Evolutionary conservation across 441 rosid species (phyloP), one percentile per base, ranked within the genome.

Genomic region (Adansonia rubrostipa): DNA sequence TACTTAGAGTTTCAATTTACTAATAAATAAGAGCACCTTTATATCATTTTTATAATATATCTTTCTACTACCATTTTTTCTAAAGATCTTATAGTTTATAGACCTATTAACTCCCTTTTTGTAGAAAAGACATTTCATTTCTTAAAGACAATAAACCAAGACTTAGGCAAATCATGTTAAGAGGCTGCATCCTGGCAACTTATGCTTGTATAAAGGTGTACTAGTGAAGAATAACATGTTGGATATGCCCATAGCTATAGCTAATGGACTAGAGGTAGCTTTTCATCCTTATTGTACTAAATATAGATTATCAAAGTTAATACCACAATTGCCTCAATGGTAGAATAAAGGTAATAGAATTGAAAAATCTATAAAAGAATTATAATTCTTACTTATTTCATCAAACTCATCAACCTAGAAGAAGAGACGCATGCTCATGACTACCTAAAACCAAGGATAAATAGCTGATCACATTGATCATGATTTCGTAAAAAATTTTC

Each of bases 171-270:
- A 93, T 76, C 98, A 82, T 9, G 98, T 91, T 74, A 94, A 77
- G 11, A 97, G 98, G 85, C 98, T 94, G 75, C 98, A 96, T 82
- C 97, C 97, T 0, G 97, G 98, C 88, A 94, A 82, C 82, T 97
- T 89, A 77, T 94, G 98, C 48, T 96, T 85, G 83, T 94, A 94
- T 73, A 92, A 73, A 76, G 97, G 96, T 73, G 97, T 94, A 51
- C 98, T 96, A 60, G 86, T 60, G 61, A 94, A 94, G 89, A 94
- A 94, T 20, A 92, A 68, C 47, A 83, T 65, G 82, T 94, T 94
- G 19, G 97, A 94, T 82, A 92, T 72, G 7, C 89, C 96, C 98
- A 94, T 94, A 64, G 95, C 97, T 68, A 91, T 79, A 22, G 97
- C 93, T 83, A 92, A 77, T 19, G 96, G 84, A 57, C 98, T 96